Conservation (phyloP, 805 yeast species). For the Saturnispora kantuleensis region DNA sequence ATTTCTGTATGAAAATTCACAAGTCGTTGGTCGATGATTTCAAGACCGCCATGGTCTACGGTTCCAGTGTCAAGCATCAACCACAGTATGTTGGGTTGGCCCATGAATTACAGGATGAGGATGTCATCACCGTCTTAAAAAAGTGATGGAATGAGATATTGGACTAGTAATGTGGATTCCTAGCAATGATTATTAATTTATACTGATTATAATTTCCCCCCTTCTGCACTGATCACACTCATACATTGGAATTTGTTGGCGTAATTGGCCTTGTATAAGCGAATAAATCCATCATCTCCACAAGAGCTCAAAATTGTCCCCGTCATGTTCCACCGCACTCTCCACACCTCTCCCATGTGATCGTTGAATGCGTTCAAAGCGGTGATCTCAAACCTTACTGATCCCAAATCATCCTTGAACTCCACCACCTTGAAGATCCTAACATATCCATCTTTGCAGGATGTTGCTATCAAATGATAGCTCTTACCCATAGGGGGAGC, state of each 20-base stretch:
- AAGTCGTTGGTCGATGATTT: conserved; percentile 90
- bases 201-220: not conserved
- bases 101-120: conserved; percentile 87
- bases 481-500: conserved; percentile 93
- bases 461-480: conserved; percentile 85
- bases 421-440: conserved; percentile 72
- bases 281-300: conserved; percentile 88
- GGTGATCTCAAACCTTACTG: conserved; percentile 16
- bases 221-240: conserved; percentile 67
- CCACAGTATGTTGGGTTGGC: conserved; percentile 90
- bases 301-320: conserved; percentile 89
- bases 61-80: conserved; percentile 93
- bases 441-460: conserved; percentile 89
- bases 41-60: conserved; percentile 86
- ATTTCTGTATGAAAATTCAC: conserved; percentile 94
- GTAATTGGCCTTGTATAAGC: conserved; percentile 87
- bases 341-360: conserved; percentile 64
- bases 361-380: conserved; percentile 24
- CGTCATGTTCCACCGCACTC: conserved; percentile 89
- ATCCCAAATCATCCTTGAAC: conserved; percentile 13
- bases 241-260: conserved; percentile 83
- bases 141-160: conserved; percentile 26
- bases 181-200: not conserved
- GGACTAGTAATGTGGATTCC: conserved; percentile 17
- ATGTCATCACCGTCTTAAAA: conserved; percentile 90